Base-by-base conservation (phyloP, 2,329 filamentous ascomycete species). In the Fusarium dlaminii region DNA sequence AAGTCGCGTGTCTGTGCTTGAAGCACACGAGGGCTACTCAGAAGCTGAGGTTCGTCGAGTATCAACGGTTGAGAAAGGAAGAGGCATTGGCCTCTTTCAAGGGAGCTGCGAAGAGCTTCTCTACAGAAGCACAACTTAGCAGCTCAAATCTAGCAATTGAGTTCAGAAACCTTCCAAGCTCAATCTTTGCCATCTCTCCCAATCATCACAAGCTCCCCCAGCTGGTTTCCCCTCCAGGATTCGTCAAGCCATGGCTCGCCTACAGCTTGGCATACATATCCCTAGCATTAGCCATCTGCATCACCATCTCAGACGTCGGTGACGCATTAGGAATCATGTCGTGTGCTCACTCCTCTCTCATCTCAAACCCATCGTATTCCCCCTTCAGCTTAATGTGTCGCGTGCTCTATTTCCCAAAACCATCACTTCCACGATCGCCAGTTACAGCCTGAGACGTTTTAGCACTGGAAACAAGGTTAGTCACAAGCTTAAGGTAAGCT, bases 291-390 rank as follows among this genome's bases (percentile, higher is more conserved):
- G 29, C 55, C 30, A 51, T 67, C 48, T 39, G 56, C 70, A 66
- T 61, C 54, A 48, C 49, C 34, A 56, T 46, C 48, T 56, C 61
- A 70, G 54, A 32, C 13, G 27, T 72, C 62, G 75, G 72, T 75
- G 72, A 78, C 72, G 45, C 52, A 70, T 67, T 73, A 49, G 75
- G 76, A 64, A 62, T 14, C 70, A 43, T 70, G 72, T 78, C 74
- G 72, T 34, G 66, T 78, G 64, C 74, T 71, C 59, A 9, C 27
- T 15, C 37, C 42, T 62, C 32, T n/a, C 29, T 22, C 56, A 37
- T 2, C 22, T 34, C 34, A 42, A 48, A 15, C 34, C 40, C 30
- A 34, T n/a, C 37, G 42, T 68, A 49, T 68, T 62, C 55, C 66
- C 52, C 37, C 11, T 6, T 14, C 48, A 51, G 48, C 20, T 9